Base-by-base conservation (phyloP, 495 filamentous ascomycete species). In the Daldinia concentrica region DNA sequence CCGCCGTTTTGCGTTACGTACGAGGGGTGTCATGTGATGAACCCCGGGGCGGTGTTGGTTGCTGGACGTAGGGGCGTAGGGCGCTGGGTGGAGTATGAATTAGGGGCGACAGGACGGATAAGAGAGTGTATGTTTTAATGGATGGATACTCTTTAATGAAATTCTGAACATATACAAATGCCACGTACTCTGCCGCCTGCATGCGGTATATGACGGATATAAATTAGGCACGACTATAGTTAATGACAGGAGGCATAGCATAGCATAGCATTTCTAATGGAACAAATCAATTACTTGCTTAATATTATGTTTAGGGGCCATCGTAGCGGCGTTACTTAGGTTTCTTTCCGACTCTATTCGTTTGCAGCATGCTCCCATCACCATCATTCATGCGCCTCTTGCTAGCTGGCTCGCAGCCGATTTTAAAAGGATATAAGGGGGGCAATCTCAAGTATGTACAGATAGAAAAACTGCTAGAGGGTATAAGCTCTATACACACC, bases 1-100 rank as follows among this genome's bases (percentile, higher is more conserved):
- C 88, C 90, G 48, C 84, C 93, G 0, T 98, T 96, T 75, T 89
- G 89, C 63, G 82, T 97, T 48, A 95, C 91, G 17, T 98, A 98
- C 75, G 93, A 97, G 79, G 95, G 93, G 2, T 98, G 95, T 74
- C 90, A 94, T 83, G 95, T 97, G 2, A 91, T 99, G 88, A 99
- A 99, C 76, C 95, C 95, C 0, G 95, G 93, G 11, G 83, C 84
- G 51, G 80, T 98, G 48, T 80, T 94, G 52, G 88, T 90, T 0
- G 80, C 84, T 5, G 89, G 87, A 5, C 83, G 87, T 34, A 81
- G 88, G 51, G 87, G 89, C 14, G 85, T 83, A 27, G 91, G 89
- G 41, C 83, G 89, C 74, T 98, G 95, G 95, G 82, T 94, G 4
- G 95, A 98, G 81, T 97, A 93, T 79, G 90, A 91, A 82, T 72